A percentile compares a stretch with the other conserved stretches of the same genome.
Conservation (phyloP, 2,329 filamentous ascomycete genomes). For the Pleomassaria siparia region DNA sequence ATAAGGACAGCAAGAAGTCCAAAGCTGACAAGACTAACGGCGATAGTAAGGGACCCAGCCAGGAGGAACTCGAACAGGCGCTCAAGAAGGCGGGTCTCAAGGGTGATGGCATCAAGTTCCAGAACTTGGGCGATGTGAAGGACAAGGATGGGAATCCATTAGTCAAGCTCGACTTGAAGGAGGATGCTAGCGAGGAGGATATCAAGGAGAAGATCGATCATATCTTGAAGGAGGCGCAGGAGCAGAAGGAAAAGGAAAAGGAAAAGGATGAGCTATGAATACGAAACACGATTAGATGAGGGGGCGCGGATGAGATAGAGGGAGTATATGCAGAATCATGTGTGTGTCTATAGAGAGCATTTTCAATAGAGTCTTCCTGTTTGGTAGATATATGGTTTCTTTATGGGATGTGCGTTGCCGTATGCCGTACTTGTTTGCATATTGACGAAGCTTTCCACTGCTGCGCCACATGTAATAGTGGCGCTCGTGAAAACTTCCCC, state of each 20-base stretch:
- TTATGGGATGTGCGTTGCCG: no score
- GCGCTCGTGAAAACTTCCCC: no score
- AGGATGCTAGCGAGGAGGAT: conserved; percentile 42
- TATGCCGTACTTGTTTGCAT: no score
- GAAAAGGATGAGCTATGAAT: conserved; percentile 23
- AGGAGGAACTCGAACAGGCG: conserved; percentile 34
- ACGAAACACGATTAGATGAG: not conserved
- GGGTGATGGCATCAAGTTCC: conserved; percentile 22
- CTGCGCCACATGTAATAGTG: no score
- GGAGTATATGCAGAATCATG: not conserved
- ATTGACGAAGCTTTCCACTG: no score
- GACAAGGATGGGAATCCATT: conserved; percentile 25
- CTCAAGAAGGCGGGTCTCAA: conserved; percentile 36
- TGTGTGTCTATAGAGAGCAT: not conserved
- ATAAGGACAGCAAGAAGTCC: conserved; percentile 24
- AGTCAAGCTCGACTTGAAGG: conserved; percentile 25
- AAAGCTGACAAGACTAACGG: conserved; percentile 29
- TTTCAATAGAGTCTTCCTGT: not conserved
- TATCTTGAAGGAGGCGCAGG: no score
- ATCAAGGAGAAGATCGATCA: conserved; percentile 55
- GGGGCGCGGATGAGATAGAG: not conserved
- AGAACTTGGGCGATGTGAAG: conserved; percentile 5
- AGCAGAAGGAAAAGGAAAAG: conserved; percentile 6
- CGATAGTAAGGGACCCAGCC: conserved; percentile 19
- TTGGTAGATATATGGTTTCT: no score